Evolutionary conservation across 1,284 basidiomycete species (phyloP).

Genomic region (Ceratobasidium sp.): DNA sequence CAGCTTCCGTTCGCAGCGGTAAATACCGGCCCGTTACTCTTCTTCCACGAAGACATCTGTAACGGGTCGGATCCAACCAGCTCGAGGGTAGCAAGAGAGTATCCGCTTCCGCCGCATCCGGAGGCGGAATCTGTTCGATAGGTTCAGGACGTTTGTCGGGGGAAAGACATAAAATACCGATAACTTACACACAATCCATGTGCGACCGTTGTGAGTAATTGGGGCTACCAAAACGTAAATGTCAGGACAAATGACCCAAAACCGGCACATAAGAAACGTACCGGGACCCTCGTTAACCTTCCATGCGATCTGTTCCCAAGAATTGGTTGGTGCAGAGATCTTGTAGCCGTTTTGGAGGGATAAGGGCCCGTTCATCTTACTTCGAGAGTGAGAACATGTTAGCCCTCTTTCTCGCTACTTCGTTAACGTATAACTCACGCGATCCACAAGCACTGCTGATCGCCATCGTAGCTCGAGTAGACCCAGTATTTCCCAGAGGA

Average conservation of each 20-base stretch:
- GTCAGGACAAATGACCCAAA: neutral
- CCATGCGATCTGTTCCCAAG: constrained; percentile 40
- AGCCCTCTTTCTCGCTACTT: neutral
- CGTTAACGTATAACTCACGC: constrained; percentile 27
- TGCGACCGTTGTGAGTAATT: constrained; percentile 11
- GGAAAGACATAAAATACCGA: neutral
- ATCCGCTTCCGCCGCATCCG: constrained; percentile 33
- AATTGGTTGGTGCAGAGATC: constrained; percentile 27
- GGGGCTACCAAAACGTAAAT: neutral
- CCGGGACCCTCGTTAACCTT: constrained; percentile 44
- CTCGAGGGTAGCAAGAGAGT: constrained; percentile 41
- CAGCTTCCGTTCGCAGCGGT: constrained; percentile 18
- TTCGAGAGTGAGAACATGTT: neutral
- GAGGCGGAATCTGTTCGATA: constrained; percentile 35
- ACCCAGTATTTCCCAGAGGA: constrained; percentile 32
- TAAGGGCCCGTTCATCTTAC: neutral
- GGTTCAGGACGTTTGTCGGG: neutral
- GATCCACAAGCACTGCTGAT: constrained; percentile 44
- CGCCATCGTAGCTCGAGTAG: constrained; percentile 35
- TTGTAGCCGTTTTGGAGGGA: constrained; percentile 7
- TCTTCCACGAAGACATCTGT: constrained; percentile 20
- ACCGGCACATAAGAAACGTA: neutral
- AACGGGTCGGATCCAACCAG: neutral
- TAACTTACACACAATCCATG: constrained; percentile 40
- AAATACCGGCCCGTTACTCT: constrained; percentile 23